Conservation (phyloP, 1,284 basidiomycete species). For the Rhodotorula sp. region DNA sequence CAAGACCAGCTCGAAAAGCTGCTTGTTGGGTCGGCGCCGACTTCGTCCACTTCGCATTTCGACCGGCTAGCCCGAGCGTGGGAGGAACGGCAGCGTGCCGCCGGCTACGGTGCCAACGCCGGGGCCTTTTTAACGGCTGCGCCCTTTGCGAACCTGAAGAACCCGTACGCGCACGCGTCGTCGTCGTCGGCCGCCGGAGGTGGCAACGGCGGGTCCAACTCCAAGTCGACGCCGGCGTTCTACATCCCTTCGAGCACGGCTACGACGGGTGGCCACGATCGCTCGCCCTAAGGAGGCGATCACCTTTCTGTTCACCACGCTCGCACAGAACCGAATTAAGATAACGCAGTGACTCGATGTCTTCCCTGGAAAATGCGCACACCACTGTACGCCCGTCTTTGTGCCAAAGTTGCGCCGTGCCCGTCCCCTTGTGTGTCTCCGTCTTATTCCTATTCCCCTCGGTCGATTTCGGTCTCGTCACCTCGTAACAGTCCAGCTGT, state of each 20-base stretch:
- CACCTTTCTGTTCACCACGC: neutral
- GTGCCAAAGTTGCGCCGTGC: no score
- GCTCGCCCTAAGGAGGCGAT: neutral
- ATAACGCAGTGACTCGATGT: no score
- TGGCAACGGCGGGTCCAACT: no score
- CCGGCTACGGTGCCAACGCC: neutral
- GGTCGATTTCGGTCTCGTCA: no score
- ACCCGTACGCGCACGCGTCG: slow-evolving; percentile 3
- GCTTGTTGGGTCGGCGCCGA: neutral
- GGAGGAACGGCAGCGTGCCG: slow-evolving; percentile 16
- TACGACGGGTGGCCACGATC: neutral
- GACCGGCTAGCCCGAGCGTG: slow-evolving; percentile 29
- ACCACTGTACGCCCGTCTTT: no score
- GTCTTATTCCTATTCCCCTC: no score
- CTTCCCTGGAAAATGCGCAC: no score
- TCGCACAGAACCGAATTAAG: no score
- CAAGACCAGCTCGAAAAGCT: neutral
- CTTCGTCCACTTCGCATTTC: slow-evolving; percentile 5
- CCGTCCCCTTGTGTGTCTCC: no score
- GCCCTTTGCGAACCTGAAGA: neutral
- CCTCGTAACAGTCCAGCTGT: no score
- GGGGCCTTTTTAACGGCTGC: neutral
- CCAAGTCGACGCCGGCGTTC: slow-evolving; percentile 21
- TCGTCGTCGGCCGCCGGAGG: neutral
- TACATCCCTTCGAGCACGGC: slow-evolving; percentile 17